These are phyloP conservation scores for Phytopythium mirpurense DNA, from an alignment of 352 stramenopile species.

Conservation along the genomic window DNA sequence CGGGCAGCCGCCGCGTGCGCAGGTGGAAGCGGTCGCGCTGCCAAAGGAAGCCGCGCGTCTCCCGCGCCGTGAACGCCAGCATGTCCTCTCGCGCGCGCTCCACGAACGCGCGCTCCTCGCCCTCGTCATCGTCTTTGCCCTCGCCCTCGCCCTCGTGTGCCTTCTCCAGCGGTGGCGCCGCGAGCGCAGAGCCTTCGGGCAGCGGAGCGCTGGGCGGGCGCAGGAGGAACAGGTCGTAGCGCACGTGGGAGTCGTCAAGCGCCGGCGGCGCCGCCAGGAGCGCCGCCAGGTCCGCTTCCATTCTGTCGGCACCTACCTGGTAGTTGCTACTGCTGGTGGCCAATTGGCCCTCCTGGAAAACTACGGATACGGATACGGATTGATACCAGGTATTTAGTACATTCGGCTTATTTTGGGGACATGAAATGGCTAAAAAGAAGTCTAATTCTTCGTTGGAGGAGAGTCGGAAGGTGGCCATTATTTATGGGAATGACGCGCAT, in stretches of 20 bases:
- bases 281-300: slow-evolving; percentile 3
- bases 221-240: slow-evolving; percentile 8
- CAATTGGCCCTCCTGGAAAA: no score
- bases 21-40: slow-evolving; percentile 52
- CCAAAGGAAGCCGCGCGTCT: slow-evolving; percentile 46
- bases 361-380: no score
- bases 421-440: no score
- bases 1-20: slow-evolving; percentile 1
- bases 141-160: no score
- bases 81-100: slow-evolving; percentile 14
- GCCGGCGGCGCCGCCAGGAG: slow-evolving; percentile 2
- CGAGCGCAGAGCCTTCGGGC: no score
- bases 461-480: no score
- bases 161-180: no score
- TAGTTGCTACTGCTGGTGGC: background rate
- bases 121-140: slow-evolving; percentile 2
- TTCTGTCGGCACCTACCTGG: no score
- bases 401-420: no score
- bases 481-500: no score
- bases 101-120: slow-evolving; percentile 4
- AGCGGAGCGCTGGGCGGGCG: background rate
- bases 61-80: slow-evolving; percentile 20
- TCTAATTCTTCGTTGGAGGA: no score
- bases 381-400: no score
- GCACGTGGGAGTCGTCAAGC: slow-evolving; percentile 3